A percentile compares a stretch with the other conserved stretches of the same genome.
These are phyloP conservation scores for Monosporozyma aerobia DNA, from an alignment of 805 yeast genomes.

Conservation along the genomic window DNA sequence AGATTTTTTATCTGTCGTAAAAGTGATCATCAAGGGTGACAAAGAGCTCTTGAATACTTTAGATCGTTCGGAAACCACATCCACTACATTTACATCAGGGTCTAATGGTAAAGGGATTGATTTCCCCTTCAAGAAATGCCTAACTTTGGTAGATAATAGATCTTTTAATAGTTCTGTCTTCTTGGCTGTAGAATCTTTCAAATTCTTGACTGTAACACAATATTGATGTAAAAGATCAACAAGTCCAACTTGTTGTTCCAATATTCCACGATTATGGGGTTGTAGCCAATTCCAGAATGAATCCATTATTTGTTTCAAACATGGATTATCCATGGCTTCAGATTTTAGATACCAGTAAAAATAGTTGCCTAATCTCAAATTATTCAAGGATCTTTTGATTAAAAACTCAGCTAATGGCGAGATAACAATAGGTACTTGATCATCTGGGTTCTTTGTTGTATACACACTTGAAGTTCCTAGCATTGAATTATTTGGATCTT, in stretches of 20 bases:
- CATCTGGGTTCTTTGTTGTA: background rate
- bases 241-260: slow-evolving; percentile 58
- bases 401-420: slow-evolving; percentile 71
- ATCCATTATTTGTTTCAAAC: slow-evolving; percentile 39
- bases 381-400: slow-evolving; percentile 58
- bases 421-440: slow-evolving; percentile 21
- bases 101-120: slow-evolving; percentile 74
- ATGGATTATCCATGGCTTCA: slow-evolving; percentile 63
- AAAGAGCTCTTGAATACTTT: slow-evolving; percentile 86
- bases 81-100: slow-evolving; percentile 65
- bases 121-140: slow-evolving; percentile 32
- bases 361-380: slow-evolving; percentile 63
- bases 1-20: slow-evolving; percentile 46
- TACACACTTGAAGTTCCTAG: background rate
- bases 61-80: slow-evolving; percentile 69
- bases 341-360: slow-evolving; percentile 90
- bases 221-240: slow-evolving; percentile 56
- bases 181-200: slow-evolving; percentile 68
- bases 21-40: slow-evolving; percentile 77
- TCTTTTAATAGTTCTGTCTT: slow-evolving; percentile 61
- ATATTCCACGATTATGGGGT: slow-evolving; percentile 17
- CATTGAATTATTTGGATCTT: slow-evolving; percentile 5
- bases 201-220: slow-evolving; percentile 52
- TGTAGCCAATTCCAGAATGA: slow-evolving; percentile 35
- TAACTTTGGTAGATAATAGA: slow-evolving; percentile 31